These are phyloP conservation scores for Colletotrichum paranaense DNA, from an alignment of 2,329 filamentous ascomycete genomes.

Conservation along the genomic window DNA sequence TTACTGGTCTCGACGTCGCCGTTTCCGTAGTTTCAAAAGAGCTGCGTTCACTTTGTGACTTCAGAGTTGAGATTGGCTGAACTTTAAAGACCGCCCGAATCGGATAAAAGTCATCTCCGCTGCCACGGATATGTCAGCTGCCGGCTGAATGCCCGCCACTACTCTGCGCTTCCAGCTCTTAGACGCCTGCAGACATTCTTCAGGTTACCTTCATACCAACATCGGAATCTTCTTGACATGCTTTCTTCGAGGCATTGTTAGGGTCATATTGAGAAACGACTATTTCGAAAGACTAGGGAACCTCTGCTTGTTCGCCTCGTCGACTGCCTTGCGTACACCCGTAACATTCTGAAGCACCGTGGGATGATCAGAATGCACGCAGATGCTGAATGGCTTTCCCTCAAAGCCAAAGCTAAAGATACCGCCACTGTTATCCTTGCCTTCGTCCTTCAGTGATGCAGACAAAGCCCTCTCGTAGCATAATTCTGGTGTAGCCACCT, in stretches of 20 bases:
- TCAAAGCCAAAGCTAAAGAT: neutral
- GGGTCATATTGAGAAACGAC: neutral
- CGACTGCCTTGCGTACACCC: neutral
- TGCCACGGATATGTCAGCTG: neutral
- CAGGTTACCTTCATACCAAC: neutral
- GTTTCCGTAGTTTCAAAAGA: no score
- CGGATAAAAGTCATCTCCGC: no score
- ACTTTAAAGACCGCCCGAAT: no score
- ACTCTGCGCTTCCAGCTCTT: neutral
- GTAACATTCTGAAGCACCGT: neutral
- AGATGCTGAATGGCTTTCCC: constrained; percentile 10
- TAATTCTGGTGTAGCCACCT: constrained; percentile 23
- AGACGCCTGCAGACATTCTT: neutral
- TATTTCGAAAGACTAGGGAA: neutral
- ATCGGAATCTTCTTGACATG: neutral
- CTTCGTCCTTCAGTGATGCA: neutral
- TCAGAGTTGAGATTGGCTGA: no score
- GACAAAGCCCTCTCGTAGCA: constrained; percentile 21
- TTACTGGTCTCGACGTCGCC: constrained; percentile 54
- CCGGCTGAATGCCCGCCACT: neutral
- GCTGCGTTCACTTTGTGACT: no score
- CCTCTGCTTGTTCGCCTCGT: neutral
- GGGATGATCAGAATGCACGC: constrained; percentile 4
- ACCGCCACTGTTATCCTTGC: neutral
- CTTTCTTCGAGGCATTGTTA: neutral